A percentile compares a stretch with the other conserved stretches of the same genome.
phyloP scores from a whole-genome alignment of 164 flowering plant species.

The Macadamia tetraphylla region DNA sequence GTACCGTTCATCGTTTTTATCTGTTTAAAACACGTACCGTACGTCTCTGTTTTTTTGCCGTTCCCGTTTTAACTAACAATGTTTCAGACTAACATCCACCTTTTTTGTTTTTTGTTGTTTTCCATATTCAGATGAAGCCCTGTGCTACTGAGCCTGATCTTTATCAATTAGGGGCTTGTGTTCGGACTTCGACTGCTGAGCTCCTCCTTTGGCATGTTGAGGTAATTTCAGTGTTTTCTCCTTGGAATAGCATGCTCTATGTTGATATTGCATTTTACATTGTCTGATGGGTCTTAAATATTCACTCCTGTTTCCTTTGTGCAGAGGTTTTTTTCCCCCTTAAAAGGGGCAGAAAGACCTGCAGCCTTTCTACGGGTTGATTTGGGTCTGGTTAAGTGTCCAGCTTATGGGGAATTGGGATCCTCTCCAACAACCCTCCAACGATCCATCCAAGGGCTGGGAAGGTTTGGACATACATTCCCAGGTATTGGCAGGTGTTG shows the following conservation, averaged over 20 bases:
- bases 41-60: no score
- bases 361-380: constrained; percentile 75
- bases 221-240: constrained; percentile 32
- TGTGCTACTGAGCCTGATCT: constrained; percentile 34
- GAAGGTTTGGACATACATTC: no score
- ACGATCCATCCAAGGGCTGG: no score
- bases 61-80: no score
- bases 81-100: not conserved
- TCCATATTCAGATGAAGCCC: constrained; percentile 41
- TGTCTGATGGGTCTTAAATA: not conserved
- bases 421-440: no score
- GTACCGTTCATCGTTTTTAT: no score
- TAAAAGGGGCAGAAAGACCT: constrained; percentile 81
- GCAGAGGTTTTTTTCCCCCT: constrained; percentile 85
- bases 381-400: constrained; percentile 80
- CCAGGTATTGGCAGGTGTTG: no score
- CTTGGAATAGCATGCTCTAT: not conserved
- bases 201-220: constrained; percentile 80
- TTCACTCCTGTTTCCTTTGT: constrained; percentile 8
- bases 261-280: not conserved
- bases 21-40: no score
- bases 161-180: constrained; percentile 47
- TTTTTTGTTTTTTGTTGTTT: constrained; percentile 7
- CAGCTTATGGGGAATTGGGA: constrained; percentile 38
- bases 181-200: constrained; percentile 58